These are phyloP conservation scores for Coprinopsis sp. DNA, from an alignment of 768 basidiomycete genomes.

Conservation along the genomic window DNA sequence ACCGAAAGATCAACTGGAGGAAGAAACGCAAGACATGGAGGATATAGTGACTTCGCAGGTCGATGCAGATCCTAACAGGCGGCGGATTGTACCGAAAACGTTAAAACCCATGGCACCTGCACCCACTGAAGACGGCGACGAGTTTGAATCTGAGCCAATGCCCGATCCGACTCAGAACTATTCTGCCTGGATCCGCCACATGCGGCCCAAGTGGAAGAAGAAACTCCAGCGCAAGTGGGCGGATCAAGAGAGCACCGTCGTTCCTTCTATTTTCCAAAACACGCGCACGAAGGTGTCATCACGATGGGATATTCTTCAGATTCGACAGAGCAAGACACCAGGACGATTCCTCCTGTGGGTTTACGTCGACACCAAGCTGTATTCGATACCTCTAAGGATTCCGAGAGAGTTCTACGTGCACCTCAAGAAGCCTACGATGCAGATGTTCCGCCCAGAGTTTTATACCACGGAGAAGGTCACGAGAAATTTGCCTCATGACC, in stretches of 20 bases:
- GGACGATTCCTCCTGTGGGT: conserved; percentile 91
- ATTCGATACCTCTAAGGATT: conserved; percentile 78
- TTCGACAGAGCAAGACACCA: conserved; percentile 67
- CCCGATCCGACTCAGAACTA: conserved; percentile 68
- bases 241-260: conserved; percentile 42
- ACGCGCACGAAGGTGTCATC: conserved; percentile 40
- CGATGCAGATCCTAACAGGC: not conserved
- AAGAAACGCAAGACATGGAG: conserved; percentile 26
- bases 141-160: conserved; percentile 35
- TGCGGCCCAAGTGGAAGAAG: conserved; percentile 74
- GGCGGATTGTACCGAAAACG: conserved; percentile 16
- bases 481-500: conserved; percentile 74
- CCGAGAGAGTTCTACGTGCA: conserved; percentile 93
- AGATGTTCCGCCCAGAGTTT: conserved; percentile 60
- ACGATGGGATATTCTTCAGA: conserved; percentile 92
- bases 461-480: conserved; percentile 73
- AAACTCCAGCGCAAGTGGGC: conserved; percentile 10
- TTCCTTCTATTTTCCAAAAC: conserved; percentile 74
- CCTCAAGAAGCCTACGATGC: conserved; percentile 64
- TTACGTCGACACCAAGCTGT: conserved; percentile 71
- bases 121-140: conserved; percentile 40
- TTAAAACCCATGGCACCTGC: conserved; percentile 26
- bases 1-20: conserved; percentile 34
- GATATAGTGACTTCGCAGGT: conserved; percentile 1
- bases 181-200: conserved; percentile 69